A percentile compares a stretch with the other conserved stretches of the same genome.
Conservation (phyloP, 2,329 filamentous ascomycete genomes). For the Zasmidium cellare region DNA sequence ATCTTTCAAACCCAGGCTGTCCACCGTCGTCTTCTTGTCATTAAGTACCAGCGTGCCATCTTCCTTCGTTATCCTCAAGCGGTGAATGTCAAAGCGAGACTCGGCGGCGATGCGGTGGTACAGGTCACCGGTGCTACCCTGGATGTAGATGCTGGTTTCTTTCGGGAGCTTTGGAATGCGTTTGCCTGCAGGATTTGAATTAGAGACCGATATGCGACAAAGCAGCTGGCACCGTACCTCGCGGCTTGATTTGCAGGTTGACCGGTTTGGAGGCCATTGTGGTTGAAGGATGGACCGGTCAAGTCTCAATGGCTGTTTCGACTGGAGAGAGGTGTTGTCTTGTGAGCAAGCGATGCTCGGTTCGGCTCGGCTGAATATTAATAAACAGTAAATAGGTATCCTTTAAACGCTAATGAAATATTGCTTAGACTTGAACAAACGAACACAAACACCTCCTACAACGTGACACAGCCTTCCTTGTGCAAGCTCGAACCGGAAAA, state of each 20-base stretch:
- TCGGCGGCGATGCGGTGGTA: conserved; percentile 58
- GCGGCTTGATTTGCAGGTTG: conserved; percentile 46
- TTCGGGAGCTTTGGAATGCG: conserved; percentile 62
- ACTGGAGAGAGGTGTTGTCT: not conserved
- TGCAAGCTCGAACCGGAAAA: not conserved
- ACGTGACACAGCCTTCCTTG: too few species aligned
- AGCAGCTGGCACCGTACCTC: conserved; percentile 36
- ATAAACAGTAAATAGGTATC: too few species aligned
- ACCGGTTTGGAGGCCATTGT: conserved; percentile 46
- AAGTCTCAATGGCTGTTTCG: not conserved
- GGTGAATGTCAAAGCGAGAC: conserved; percentile 58
- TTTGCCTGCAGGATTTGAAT: conserved; percentile 50
- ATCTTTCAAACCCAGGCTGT: conserved; percentile 58
- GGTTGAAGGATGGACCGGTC: not conserved
- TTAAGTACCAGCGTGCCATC: conserved; percentile 62
- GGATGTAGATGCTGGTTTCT: conserved; percentile 52
- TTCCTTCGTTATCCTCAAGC: conserved; percentile 64
- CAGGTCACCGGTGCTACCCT: conserved; percentile 55
- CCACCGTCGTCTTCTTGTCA: conserved; percentile 51
- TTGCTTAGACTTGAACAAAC: not conserved
- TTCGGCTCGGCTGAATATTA: not conserved
- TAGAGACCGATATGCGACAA: not conserved
- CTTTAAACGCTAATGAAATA: not conserved
- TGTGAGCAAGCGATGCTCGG: not conserved
- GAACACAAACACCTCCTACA: too few species aligned